Base-by-base conservation (phyloP, 2,329 filamentous ascomycete genomes). In the Aspergillus sp. region DNA sequence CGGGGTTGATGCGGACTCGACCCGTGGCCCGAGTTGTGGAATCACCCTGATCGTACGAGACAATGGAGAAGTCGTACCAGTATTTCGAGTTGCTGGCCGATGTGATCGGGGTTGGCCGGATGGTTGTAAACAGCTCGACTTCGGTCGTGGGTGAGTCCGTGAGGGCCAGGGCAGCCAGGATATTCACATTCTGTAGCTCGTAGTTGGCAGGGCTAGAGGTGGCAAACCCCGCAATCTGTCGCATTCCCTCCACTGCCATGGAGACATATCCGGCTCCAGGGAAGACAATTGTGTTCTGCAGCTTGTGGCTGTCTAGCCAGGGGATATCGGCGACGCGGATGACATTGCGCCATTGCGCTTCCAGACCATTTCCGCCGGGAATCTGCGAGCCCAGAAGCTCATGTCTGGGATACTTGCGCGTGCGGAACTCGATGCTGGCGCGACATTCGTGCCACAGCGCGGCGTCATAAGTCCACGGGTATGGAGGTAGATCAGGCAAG, bases 331-430 rank as follows among this genome's bases (percentile, higher is more conserved):
- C 69, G 3, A 73, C 57, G 0, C 59, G 59, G 3, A 79, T 57
- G 2, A 69, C 60, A 48, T 76, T 74, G 2, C 76, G 59, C 76
- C 76, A 79, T 7, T 59, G 57, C 0, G 72, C 70, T 49, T 71
- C 70, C 4, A 72, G 62, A 8, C 68, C 63, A 15, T 67, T 72
- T 1, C 60, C 69, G 43, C 67, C 70, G 36, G 66, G 47, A 30
- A 63, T 21, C 57, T 59, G 67, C 53, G 73, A 59, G 19, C 76
- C 63, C 21, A 73, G 38, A 36, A 76, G 59, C 50, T 71, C 62
- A 55, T 68, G 63, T 19, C 62, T 62, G 21, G 67, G 58, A 19
- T 64, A 49, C 23, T 49, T 47, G 8, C 54, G 56, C 0, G 59
- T 5, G 28, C 61, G 47, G 15, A 51, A 50, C 32, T 71, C 67